Conservation (phyloP, 2,329 filamentous ascomycete genomes). For the Exophiala xenobiotica region DNA sequence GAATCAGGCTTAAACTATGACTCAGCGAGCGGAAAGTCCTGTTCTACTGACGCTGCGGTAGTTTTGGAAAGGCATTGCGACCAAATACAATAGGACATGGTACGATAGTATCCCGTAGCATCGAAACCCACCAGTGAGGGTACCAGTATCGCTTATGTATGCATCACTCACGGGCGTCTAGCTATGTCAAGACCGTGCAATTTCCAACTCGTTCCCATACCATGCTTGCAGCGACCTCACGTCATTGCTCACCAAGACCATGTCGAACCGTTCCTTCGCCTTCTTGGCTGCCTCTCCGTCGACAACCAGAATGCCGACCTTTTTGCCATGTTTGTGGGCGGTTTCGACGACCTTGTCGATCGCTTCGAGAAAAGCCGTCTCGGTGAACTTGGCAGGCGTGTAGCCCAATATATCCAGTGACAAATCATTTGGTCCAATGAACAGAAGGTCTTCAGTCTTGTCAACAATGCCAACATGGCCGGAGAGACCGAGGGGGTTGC, state of each 20-base stretch:
- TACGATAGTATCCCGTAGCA: too few species aligned
- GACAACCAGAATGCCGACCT: slow-evolving; percentile 56
- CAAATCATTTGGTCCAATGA: background rate
- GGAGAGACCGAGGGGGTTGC: too few species aligned
- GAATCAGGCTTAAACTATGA: too few species aligned
- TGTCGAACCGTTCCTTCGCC: slow-evolving; percentile 42
- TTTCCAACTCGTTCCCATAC: slow-evolving; percentile 45
- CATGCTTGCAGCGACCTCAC: slow-evolving; percentile 52
- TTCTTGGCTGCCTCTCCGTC: slow-evolving; percentile 46
- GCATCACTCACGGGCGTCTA: too few species aligned
- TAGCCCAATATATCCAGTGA: slow-evolving; percentile 59
- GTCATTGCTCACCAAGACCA: slow-evolving; percentile 48
- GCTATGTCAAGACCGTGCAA: slow-evolving; percentile 39
- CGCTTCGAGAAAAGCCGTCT: slow-evolving; percentile 59
- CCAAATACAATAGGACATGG: too few species aligned
- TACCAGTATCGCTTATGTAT: too few species aligned
- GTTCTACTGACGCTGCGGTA: too few species aligned
- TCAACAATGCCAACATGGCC: slow-evolving; percentile 41
- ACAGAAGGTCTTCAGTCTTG: slow-evolving; percentile 39
- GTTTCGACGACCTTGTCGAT: slow-evolving; percentile 60
- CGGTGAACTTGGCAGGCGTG: slow-evolving; percentile 54
- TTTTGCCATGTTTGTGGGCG: slow-evolving; percentile 62
- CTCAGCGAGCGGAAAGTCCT: too few species aligned
- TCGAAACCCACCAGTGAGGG: too few species aligned
- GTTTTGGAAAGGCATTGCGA: too few species aligned